A percentile compares a stretch with the other conserved stretches of the same genome.
These are phyloP conservation scores for Chaetoceros muelleri DNA, from an alignment of 108 stramenopile genomes.

Conservation along the genomic window DNA sequence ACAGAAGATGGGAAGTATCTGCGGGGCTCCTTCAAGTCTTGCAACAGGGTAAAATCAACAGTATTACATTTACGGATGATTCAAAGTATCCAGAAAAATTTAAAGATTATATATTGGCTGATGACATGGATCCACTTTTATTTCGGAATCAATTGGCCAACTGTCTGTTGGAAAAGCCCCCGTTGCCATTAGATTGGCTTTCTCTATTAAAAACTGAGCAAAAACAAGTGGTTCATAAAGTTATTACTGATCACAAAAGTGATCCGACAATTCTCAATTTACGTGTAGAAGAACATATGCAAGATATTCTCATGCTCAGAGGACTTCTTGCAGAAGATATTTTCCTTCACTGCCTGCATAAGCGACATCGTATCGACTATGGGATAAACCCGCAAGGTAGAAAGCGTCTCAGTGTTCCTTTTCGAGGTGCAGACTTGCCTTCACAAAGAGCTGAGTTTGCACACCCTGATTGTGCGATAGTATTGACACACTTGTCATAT, in stretches of 20 bases:
- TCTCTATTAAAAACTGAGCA: background rate
- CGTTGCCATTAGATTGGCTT: background rate
- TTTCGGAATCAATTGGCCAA: background rate
- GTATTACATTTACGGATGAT: background rate
- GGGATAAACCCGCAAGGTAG: conserved; percentile 21
- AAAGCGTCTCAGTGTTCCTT: conserved; percentile 32
- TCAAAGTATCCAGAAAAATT: background rate
- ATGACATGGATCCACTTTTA: background rate
- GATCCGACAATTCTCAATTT: background rate
- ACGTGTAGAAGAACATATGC: background rate
- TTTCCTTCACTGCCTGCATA: conserved; percentile 31
- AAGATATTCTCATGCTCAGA: conserved; percentile 27
- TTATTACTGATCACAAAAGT: background rate
- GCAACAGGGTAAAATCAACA: background rate
- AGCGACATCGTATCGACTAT: conserved; percentile 34
- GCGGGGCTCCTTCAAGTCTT: conserved; percentile 14
- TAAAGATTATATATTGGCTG: background rate
- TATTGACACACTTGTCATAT: conserved; percentile 34
- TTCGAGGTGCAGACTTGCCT: conserved; percentile 32
- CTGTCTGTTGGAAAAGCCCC: background rate
- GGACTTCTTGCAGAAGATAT: conserved; percentile 27
- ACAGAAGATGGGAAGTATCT: conserved; percentile 15
- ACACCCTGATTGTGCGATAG: conserved; percentile 36
- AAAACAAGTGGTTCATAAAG: background rate
- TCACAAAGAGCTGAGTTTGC: conserved; percentile 28